Conservation (phyloP, 495 filamentous ascomycete species). For the Tuber umbilicatum region DNA sequence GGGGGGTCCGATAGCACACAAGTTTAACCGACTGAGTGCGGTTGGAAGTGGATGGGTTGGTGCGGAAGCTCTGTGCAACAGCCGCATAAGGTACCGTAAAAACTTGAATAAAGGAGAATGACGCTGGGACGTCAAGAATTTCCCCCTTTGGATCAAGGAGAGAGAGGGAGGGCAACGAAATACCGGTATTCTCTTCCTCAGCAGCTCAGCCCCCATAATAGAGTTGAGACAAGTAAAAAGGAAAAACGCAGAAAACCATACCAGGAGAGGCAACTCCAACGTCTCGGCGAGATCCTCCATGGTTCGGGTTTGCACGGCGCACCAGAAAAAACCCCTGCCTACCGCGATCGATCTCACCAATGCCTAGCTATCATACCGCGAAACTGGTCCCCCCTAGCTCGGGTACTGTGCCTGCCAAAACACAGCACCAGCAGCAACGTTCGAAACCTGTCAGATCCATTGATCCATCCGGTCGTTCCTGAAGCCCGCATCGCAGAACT, state of each 20-base stretch:
- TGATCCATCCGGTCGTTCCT: neutral
- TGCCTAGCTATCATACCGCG: neutral
- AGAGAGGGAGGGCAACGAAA: neutral
- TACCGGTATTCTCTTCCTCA: neutral
- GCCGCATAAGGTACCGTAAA: neutral
- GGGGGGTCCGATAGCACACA: neutral
- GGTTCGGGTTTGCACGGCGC: no score
- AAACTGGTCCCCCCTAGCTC: neutral
- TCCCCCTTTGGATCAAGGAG: neutral
- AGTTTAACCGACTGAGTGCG: neutral
- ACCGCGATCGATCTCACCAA: neutral
- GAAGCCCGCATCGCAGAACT: neutral
- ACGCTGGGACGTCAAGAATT: neutral
- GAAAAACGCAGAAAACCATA: neutral
- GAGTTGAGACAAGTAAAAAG: no score
- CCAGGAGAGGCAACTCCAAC: neutral
- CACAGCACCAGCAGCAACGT: neutral
- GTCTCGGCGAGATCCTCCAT: neutral
- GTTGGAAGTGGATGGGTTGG: neutral
- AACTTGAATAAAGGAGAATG: neutral
- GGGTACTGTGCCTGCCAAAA: neutral
- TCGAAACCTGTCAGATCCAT: neutral
- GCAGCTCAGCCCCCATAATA: neutral
- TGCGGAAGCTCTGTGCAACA: neutral
- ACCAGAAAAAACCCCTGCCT: neutral